Base-by-base conservation (phyloP, 805 yeast species). In the Candida maltosa region DNA sequence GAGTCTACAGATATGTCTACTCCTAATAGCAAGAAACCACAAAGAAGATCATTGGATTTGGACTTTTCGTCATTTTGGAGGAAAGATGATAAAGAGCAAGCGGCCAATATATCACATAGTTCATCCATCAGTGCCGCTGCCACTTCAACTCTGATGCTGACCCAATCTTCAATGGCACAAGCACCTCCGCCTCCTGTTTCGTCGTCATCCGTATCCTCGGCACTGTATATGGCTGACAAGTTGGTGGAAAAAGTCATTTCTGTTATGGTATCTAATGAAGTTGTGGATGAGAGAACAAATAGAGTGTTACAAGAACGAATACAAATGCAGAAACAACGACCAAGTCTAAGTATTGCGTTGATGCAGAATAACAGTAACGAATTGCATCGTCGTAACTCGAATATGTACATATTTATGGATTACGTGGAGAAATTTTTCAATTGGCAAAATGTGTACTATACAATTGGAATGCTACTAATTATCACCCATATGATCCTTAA, bases 321-420 rank as follows among this genome's bases (percentile, higher is more conserved):
- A n/a, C 74, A 67, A 30, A 71, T 73, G 39, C 87, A 83, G 39
- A 74, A 75, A 40, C 55, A 66, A 8, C 57, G 94, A 33, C 94
- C 95, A 1, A 76, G 76, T 15, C 56, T 87, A 16, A 80, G 87
- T 15, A 76, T 86, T 27, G 86, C 75, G 26, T 47, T 73, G 3
- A 81, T 85, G 83, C 76, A 87, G 33, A 75, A 70, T 39, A 84
- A 85, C 52, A 71, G 80, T 42, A 77, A 80, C 18, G 66, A 69
- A 46, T 56, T 84, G 58, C 76, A 80, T 39, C 75, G 84, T 7
- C 58, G 93, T 37, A 52, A 82, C 6, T 72, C 86, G 5, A 52
- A 71, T 0, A 79, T 84, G 0, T 86, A 83, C 51, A 77, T 73
- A 38, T 28, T 74, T 3, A 63, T 83, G 26, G 89, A 87, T 54